A percentile compares a stretch with the other conserved stretches of the same genome.
phyloP scores from a whole-genome alignment of 2,329 filamentous ascomycete genomes.

The Fusarium burgessii region DNA sequence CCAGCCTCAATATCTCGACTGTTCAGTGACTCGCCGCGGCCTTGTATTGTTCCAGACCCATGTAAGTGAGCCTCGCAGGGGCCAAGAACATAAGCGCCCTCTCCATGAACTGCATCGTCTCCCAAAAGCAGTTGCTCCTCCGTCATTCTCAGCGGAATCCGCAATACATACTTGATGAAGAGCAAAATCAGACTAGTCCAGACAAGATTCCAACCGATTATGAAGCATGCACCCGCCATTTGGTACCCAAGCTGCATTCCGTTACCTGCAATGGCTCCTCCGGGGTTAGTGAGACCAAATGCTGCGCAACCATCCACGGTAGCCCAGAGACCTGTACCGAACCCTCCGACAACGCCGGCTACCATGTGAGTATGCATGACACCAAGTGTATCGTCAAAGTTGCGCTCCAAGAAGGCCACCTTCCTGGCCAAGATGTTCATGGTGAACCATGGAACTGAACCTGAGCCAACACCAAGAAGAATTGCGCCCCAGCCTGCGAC shows the following conservation, averaged over 20 bases:
- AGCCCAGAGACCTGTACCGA: background rate
- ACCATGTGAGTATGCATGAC: background rate
- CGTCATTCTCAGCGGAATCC: background rate
- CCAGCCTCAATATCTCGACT: background rate
- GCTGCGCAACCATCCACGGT: background rate
- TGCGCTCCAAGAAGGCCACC: background rate
- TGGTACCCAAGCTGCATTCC: background rate
- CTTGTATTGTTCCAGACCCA: background rate
- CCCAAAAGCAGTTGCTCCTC: background rate
- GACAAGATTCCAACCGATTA: background rate
- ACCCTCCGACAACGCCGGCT: background rate
- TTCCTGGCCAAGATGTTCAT: background rate
- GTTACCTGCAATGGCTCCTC: background rate
- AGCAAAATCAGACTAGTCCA: constrained; percentile 1
- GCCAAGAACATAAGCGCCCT: background rate
- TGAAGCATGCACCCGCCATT: background rate
- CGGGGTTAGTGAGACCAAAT: background rate
- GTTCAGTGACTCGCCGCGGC: background rate
- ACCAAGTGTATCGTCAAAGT: background rate
- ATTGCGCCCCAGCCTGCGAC: background rate
- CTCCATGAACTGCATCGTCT: constrained; percentile 1
- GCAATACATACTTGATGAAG: background rate
- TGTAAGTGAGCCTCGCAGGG: background rate
- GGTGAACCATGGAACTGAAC: background rate
- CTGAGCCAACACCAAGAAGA: background rate